Percentiles rank a stretch among this genome's conserved stretches.
phyloP scores from a whole-genome alignment of 169 alveolate genomes.

The Plasmodium gonderi region DNA sequence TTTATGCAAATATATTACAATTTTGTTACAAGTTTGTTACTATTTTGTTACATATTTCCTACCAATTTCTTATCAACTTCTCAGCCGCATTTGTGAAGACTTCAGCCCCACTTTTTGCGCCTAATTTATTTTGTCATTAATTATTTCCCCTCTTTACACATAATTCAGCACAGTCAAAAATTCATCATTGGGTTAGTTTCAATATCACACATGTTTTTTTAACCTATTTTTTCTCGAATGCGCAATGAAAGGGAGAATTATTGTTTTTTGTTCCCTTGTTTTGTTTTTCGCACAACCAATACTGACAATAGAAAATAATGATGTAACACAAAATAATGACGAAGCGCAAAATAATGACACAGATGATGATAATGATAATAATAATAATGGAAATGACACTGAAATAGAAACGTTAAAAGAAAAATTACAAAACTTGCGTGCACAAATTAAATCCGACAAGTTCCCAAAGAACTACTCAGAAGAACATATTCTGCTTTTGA shows the following conservation, averaged over 20 bases:
- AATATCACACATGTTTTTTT: too few species aligned
- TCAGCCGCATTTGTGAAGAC: too few species aligned
- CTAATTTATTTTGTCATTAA: too few species aligned
- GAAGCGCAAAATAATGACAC: background rate
- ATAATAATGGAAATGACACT: background rate
- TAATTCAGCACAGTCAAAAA: too few species aligned
- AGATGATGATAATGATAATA: background rate
- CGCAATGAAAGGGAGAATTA: background rate
- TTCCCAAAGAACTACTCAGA: background rate
- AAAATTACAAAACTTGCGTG: background rate
- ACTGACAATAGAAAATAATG: background rate
- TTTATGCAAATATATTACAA: too few species aligned
- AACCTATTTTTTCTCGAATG: too few species aligned
- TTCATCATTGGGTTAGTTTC: too few species aligned
- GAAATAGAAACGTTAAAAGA: background rate
- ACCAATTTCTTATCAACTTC: too few species aligned
- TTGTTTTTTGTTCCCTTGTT: background rate
- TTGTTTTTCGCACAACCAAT: background rate
- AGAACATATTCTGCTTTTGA: background rate
- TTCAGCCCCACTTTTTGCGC: too few species aligned
- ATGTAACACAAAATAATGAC: background rate
- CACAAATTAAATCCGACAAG: background rate
- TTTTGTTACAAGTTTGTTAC: too few species aligned
- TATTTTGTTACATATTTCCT: too few species aligned
- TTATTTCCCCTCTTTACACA: too few species aligned